phyloP scores from a whole-genome alignment of 805 yeast genomes.

The Saccharomycopsis sp. region DNA sequence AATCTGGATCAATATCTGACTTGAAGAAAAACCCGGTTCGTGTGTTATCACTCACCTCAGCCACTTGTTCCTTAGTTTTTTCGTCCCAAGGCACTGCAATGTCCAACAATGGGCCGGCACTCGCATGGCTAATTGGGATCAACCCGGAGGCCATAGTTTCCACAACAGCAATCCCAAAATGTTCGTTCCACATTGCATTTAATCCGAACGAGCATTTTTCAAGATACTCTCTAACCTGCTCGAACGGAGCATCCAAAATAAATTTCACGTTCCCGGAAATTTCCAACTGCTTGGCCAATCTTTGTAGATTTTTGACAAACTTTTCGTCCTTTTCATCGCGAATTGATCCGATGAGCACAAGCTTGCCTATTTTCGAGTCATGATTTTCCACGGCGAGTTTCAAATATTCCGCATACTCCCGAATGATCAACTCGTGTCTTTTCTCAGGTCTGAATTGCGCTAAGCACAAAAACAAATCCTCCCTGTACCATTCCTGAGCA shows the following conservation, averaged over 20 bases:
- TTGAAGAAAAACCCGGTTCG: constrained; percentile 79
- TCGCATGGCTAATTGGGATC: constrained; percentile 85
- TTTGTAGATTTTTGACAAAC: constrained; percentile 45
- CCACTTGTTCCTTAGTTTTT: constrained; percentile 24
- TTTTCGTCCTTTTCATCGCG: constrained; percentile 60
- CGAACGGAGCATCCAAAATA: constrained; percentile 68
- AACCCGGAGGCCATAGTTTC: constrained; percentile 84
- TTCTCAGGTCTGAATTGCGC: constrained; percentile 97
- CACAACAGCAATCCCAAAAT: constrained; percentile 95
- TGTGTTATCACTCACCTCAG: constrained; percentile 31
- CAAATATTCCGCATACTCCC: constrained; percentile 55
- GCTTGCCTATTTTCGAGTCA: constrained; percentile 36
- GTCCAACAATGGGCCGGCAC: constrained; percentile 91
- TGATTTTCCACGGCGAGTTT: constrained; percentile 9
- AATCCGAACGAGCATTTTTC: constrained; percentile 63
- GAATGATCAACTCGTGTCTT: constrained; percentile 67
- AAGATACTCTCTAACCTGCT: constrained; percentile 49
- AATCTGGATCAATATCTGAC: constrained; percentile 68
- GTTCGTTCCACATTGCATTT: constrained; percentile 99
- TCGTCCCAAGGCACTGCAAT: constrained; percentile 59
- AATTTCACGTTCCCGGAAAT: constrained; percentile 44
- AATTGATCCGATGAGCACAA: constrained; percentile 80
- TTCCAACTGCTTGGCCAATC: constrained; percentile 35
- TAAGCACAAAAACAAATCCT: constrained; percentile 46
- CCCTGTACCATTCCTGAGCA: constrained; percentile 27